Evolutionary conservation across 257 asterid species (phyloP), one percentile per base, ranked within the genome.

Genomic region (Eucommia ulmoides): DNA sequence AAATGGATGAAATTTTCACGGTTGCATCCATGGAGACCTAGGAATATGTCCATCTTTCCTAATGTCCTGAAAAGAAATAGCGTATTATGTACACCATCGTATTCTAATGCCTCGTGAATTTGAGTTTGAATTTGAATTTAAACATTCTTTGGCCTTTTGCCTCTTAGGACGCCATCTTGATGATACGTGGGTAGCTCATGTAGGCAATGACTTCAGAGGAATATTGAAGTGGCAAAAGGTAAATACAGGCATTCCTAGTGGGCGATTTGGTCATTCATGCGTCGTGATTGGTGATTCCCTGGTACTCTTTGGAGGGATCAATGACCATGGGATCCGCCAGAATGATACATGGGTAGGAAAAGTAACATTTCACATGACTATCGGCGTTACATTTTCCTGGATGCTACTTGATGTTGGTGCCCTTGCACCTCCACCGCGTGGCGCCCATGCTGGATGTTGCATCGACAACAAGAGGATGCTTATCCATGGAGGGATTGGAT

Each of bases 381-480:
- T 49, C 8, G 75, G 69, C 16, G 26, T 71, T 33, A 65, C 88
- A 9, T 56, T 88, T 58, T 75, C 93, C 16, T 88, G 97, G 97
- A 55, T 70, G 52, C 78, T 75, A 21, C 87, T 88, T 22, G 80
- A 79, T 17, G 69, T 80, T 0, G 80, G 76, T 29, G 29, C 77
- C 1, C 44, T 53, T 19, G 73, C 62, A 7, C 91, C 96, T 21
- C 82, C 83, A 2, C 91, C 97, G 0, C 75, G 97, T 9, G 97
- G 97, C 0, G 97, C 97, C 49, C 97, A 89, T 44, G 93, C 96
- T 1, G 94, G 82, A 45, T 82, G 96, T 53, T 66, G 69, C 73
- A 54, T 84, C 3, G 83, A 74, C 16, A 61, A 55, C 50, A 71
- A 54, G 49, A 71, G 64, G 50, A 74, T 89, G 83, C 78, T 88